phyloP scores from a whole-genome alignment of 352 stramenopile species.

The Globisporangium carolinianum region DNA sequence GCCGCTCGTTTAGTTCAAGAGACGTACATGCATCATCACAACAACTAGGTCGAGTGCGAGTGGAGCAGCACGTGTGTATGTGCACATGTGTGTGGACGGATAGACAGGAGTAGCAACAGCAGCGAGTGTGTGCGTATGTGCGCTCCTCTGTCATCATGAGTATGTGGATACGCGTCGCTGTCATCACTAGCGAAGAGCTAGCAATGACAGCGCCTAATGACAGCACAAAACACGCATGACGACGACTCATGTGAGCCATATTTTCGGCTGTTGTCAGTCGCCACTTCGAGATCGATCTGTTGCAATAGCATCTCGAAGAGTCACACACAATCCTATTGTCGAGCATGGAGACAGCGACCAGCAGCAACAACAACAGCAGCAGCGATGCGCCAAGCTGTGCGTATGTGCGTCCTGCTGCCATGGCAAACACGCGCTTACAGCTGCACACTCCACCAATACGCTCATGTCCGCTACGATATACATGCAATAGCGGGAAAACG shows the following conservation, averaged over 20 bases:
- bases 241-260: too few species aligned
- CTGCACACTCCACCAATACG: not conserved
- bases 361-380: not conserved
- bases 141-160: too few species aligned
- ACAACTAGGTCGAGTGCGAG: not conserved
- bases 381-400: not conserved
- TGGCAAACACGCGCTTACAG: not conserved
- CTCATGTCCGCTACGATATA: not conserved
- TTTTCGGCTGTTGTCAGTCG: not conserved
- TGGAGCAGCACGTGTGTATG: not conserved
- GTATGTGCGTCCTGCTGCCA: not conserved
- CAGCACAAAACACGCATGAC: too few species aligned
- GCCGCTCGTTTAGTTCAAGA: constrained; percentile 14
- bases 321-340: not conserved
- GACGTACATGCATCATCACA: constrained; percentile 7
- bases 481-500: not conserved
- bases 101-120: not conserved
- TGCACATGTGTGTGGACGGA: not conserved
- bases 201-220: too few species aligned
- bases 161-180: too few species aligned
- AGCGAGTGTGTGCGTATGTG: too few species aligned
- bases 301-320: too few species aligned
- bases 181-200: too few species aligned
- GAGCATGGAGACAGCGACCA: not conserved
- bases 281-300: too few species aligned